These are phyloP conservation scores for Epichloe festucae DNA, from an alignment of 2,329 filamentous ascomycete species.

Conservation along the genomic window DNA sequence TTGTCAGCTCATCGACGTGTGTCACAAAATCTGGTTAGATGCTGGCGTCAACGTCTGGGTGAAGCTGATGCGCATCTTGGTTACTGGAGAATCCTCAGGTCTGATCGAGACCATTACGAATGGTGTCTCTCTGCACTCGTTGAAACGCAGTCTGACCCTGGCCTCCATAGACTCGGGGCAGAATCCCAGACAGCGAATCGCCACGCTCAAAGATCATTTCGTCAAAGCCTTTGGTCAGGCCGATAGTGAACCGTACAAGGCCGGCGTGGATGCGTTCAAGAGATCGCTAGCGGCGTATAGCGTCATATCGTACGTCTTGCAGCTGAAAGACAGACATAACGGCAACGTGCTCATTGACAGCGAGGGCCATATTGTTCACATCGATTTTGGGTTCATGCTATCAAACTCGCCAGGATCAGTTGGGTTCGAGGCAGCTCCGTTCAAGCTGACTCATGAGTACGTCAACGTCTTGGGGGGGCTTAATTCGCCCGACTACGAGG, in stretches of 20 bases:
- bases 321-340: constrained; percentile 78
- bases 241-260: constrained; percentile 55
- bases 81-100: constrained; percentile 73
- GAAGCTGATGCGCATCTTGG: constrained; percentile 75
- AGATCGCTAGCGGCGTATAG: constrained; percentile 75
- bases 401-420: constrained; percentile 76
- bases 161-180: constrained; percentile 59
- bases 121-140: constrained; percentile 72
- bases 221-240: constrained; percentile 63
- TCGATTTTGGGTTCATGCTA: constrained; percentile 84
- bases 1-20: constrained; percentile 71
- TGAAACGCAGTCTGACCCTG: constrained; percentile 70
- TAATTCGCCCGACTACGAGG: constrained; percentile 54
- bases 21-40: constrained; percentile 70
- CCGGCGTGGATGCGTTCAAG: constrained; percentile 66
- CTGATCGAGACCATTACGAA: constrained; percentile 83
- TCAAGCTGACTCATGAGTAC: constrained; percentile 78
- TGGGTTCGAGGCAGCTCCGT: constrained; percentile 75
- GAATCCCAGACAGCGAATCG: constrained; percentile 63
- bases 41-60: constrained; percentile 71
- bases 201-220: constrained; percentile 71
- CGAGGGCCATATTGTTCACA: constrained; percentile 76
- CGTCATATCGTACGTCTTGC: constrained; percentile 70
- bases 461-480: constrained; percentile 74
- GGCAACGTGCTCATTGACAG: constrained; percentile 79